Percentiles rank a stretch among this genome's conserved stretches.
phyloP scores from a whole-genome alignment of 768 basidiomycete species.

The Crucibulum laeve region DNA sequence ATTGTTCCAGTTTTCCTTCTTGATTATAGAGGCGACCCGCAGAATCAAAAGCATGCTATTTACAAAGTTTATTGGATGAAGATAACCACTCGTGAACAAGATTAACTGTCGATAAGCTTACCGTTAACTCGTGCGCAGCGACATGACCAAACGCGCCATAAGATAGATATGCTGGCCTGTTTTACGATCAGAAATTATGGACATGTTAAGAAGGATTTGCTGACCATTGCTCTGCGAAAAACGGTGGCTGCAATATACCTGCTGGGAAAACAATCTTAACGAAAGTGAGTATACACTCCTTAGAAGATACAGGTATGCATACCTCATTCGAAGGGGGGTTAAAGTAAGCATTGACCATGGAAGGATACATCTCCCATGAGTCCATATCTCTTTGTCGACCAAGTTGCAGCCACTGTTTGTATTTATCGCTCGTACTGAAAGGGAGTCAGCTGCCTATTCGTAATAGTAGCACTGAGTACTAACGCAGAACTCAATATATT shows the following conservation, averaged over 20 bases:
- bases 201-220: conserved; percentile 8
- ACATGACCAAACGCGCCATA: conserved; percentile 94
- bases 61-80: background rate
- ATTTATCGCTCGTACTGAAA: conserved; percentile 51
- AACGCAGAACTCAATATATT: conserved; percentile 70
- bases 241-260: conserved; percentile 90
- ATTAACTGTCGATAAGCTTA: conserved; percentile 28
- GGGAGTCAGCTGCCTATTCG: background rate
- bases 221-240: conserved; percentile 79
- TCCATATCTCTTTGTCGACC: conserved; percentile 65
- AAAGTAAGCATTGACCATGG: conserved; percentile 86
- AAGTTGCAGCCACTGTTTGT: conserved; percentile 70
- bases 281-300: background rate
- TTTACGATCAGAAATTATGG: conserved; percentile 6
- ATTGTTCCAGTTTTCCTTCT: conserved; percentile 79
- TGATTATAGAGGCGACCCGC: conserved; percentile 89
- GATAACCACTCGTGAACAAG: background rate
- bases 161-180: conserved; percentile 82
- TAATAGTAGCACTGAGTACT: conserved; percentile 12
- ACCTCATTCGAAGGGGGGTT: conserved; percentile 87
- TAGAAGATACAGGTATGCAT: conserved; percentile 1
- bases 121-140: conserved; percentile 89
- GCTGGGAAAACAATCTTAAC: conserved; percentile 90
- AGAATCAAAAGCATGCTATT: conserved; percentile 86
- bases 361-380: conserved; percentile 86